These are phyloP conservation scores for Neophaeococcomyces aloes DNA, from an alignment of 2,329 filamentous ascomycete genomes.

Conservation along the genomic window DNA sequence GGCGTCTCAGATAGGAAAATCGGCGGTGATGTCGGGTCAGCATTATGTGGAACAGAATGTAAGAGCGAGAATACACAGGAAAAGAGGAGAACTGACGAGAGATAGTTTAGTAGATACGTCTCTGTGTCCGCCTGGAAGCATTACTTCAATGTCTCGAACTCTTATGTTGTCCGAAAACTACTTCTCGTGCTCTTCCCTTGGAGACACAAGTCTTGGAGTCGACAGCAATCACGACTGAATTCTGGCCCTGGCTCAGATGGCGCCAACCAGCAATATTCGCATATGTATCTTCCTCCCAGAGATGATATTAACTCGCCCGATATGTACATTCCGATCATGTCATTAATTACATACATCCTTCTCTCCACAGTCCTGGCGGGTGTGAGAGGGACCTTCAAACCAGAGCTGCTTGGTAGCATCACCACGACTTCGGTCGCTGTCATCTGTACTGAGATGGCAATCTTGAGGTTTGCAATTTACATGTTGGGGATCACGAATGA, in stretches of 20 bases:
- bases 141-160: slow-evolving; percentile 99
- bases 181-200: slow-evolving; percentile 92
- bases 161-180: slow-evolving; percentile 88
- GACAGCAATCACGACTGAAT: slow-evolving; percentile 59
- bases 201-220: slow-evolving; percentile 94
- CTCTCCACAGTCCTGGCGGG: slow-evolving; percentile 84
- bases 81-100: slow-evolving; percentile 14
- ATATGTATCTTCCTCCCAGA: slow-evolving; percentile 70
- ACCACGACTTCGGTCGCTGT: slow-evolving; percentile 75
- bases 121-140: slow-evolving; percentile 90
- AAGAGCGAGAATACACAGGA: slow-evolving; percentile 24
- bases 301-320: slow-evolving; percentile 97
- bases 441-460: slow-evolving; percentile 77
- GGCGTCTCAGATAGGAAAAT: slow-evolving; percentile 87
- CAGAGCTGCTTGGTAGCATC: slow-evolving; percentile 82
- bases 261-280: slow-evolving; percentile 44
- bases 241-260: slow-evolving; percentile 41
- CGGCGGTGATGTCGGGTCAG: slow-evolving; percentile 79
- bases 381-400: slow-evolving; percentile 81
- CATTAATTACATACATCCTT: slow-evolving; percentile 92
- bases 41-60: slow-evolving; percentile 96
- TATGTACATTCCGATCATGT: slow-evolving; percentile 99
- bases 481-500: slow-evolving; percentile 88
- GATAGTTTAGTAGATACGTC: slow-evolving; percentile 67
- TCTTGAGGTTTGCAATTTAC: slow-evolving; percentile 85